These are phyloP conservation scores for Stellera chamaejasme DNA, from an alignment of 345 rosid genomes.

Conservation along the genomic window DNA sequence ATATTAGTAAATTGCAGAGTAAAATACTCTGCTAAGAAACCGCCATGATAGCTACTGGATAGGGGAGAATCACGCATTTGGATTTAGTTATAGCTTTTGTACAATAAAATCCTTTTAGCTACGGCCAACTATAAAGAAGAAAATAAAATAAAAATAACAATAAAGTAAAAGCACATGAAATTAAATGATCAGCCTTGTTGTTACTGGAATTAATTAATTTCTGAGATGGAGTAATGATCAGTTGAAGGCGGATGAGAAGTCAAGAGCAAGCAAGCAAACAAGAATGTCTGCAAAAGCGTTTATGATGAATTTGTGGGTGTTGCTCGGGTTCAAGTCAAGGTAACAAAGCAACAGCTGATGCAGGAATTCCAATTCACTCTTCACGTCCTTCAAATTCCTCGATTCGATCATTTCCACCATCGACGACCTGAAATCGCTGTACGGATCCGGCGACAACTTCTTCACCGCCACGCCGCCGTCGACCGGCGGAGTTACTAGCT, in stretches of 20 bases:
- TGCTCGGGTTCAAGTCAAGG: constrained; percentile 56
- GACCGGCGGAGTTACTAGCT: constrained; percentile 6
- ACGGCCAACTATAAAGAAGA: background rate
- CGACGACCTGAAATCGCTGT: constrained; percentile 63
- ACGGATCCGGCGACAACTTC: constrained; percentile 73
- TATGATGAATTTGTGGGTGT: constrained; percentile 60
- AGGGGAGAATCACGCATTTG: no score
- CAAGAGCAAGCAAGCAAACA: constrained; percentile 31
- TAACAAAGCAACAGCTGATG: constrained; percentile 71
- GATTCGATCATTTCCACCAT: constrained; percentile 94
- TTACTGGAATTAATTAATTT: background rate
- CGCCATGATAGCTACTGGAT: no score
- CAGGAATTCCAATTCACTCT: constrained; percentile 52
- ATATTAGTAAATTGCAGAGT: no score
- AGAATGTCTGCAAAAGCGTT: constrained; percentile 71
- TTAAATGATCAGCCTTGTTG: constrained; percentile 10
- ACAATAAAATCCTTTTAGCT: background rate
- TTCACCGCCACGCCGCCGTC: constrained; percentile 48
- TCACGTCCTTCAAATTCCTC: constrained; percentile 36
- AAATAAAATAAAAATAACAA: no score
- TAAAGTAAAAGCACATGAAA: no score
- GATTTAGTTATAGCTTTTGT: no score
- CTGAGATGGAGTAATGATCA: constrained; percentile 2
- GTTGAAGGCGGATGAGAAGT: constrained; percentile 22
- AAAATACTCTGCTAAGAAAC: no score